Evolutionary conservation across 495 filamentous ascomycete genomes (phyloP), one percentile per base, ranked within the genome.

Genomic region (Neurospora sp.): DNA sequence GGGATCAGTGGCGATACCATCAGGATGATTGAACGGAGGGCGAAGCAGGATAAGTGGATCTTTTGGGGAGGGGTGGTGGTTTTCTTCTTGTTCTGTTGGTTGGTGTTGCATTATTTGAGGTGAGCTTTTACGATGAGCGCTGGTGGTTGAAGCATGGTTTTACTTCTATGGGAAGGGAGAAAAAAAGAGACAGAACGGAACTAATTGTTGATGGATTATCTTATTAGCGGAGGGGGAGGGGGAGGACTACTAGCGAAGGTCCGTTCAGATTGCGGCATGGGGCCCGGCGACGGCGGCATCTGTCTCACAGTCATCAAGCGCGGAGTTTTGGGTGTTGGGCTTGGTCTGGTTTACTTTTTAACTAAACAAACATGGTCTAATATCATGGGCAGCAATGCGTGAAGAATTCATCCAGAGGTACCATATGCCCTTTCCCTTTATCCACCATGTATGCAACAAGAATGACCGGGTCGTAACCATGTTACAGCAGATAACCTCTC

Each of bases 31-130:
- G 94, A 98, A 81, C 84, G 96, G 77, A 87, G 96, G 74, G 94
- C 96, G 70, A 91, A 88, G 81, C 90, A 98, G 85, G 96, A 99
- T 77, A 98, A 97, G 83, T 98, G 94, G 95, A 96, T 99, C 38
- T 99, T 99, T 81, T 92, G 92, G 89, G 91, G 80, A 16, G 94
- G 96, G 0, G 93, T 96, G 27, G 81, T 96, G 41, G 79, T 94
- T n/a, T 99, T 99, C 82, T 91, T 98, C 73, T 80, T 86, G 53
- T 98, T 99, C 81, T 97, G 94, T 78, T 98, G 93, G 89, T 80
- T 93, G 73, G 93, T 95, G 68, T 76, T 99, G 81, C 90, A 92
- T 82, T 98, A 88, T 79, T 79, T 98, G 79, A 82, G 93, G 79
- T 98, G 82, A 85, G 40, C 39, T 35, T 71, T 31, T 31, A 31